Percentiles rank a stretch among this genome's conserved stretches.
These are phyloP conservation scores for Solanum paucissectum DNA, from an alignment of 257 asterid species.

Conservation along the genomic window DNA sequence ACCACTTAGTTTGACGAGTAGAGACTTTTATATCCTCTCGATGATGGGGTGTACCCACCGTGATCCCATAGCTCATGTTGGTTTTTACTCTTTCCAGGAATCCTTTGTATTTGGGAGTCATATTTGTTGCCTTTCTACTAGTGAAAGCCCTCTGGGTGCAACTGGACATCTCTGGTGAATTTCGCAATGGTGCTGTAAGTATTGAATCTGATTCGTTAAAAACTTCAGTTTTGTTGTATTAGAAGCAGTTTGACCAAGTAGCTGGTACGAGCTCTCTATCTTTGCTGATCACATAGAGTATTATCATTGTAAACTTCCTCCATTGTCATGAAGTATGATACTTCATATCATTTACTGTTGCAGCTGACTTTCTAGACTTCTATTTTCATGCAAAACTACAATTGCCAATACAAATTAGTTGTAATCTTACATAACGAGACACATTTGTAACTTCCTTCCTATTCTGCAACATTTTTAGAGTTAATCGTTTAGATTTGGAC, in stretches of 20 bases:
- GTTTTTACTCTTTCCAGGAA: conserved; percentile 47
- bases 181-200: conserved; percentile 94
- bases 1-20: neutral
- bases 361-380: neutral
- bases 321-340: neutral
- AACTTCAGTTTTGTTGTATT: neutral
- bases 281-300: neutral
- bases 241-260: neutral
- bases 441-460: neutral
- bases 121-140: conserved; percentile 64
- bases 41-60: neutral
- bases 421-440: neutral
- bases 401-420: neutral
- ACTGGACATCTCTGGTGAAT: conserved; percentile 77
- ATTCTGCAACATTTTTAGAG: neutral
- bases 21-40: neutral
- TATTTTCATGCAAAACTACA: neutral
- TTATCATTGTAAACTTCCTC: neutral
- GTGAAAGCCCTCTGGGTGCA: conserved; percentile 95
- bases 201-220: neutral
- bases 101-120: conserved; percentile 73
- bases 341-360: neutral
- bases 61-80: neutral
- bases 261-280: neutral
- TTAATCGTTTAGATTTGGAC: neutral